Base-by-base conservation (phyloP, 129 eudicot species). In the Flaveria linearis region DNA sequence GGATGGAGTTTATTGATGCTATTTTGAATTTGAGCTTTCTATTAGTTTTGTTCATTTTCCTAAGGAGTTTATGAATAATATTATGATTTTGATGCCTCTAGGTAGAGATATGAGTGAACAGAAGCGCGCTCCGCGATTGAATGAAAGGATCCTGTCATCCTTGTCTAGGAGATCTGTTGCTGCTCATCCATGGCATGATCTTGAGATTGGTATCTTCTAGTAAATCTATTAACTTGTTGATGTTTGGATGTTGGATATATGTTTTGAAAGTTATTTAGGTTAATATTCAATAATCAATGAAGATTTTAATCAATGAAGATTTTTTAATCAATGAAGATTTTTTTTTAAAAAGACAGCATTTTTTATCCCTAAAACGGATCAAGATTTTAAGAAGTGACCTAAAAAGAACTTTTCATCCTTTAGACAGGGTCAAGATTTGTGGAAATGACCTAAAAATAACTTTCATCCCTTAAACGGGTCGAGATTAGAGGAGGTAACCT, bases 131-230 rank as follows among this genome's bases (percentile, higher is more conserved):
- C 83, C 87, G 39, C 76, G 79, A 8, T 82, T 87, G 77, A 87
- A 87, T n/a, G 91, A 87, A 56, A 84, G 88, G 83, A 85, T 85
- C 73, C 46, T 85, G 23, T 85, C 85, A 45, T 77, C 83, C 12
- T 81, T 85, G 53, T 85, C 88, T 0, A 81, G 79, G 73, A 85
- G 83, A 85, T 78, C 88, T 0, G 85, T 78, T 42, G 88, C 88
- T 78, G 85, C 88, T 61, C 88, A 85, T 81, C 83, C 88, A 50
- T 85, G 88, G 88, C 88, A 85, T 69, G 88, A 85, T 85, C 88
- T 85, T 74, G 88, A 85, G 39, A 78, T 85, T 33, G 88, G 88
- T 80, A 84, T 42, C 16, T 74, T 39, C 7, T 2, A 74, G 57
- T 18, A 5, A 3, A 67, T 49, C 57, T 46, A 22, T 75, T 17